Evolutionary conservation across 1,139 yeast species (phyloP).

Genomic region (Hemisphaericaspora xylofermentans): DNA sequence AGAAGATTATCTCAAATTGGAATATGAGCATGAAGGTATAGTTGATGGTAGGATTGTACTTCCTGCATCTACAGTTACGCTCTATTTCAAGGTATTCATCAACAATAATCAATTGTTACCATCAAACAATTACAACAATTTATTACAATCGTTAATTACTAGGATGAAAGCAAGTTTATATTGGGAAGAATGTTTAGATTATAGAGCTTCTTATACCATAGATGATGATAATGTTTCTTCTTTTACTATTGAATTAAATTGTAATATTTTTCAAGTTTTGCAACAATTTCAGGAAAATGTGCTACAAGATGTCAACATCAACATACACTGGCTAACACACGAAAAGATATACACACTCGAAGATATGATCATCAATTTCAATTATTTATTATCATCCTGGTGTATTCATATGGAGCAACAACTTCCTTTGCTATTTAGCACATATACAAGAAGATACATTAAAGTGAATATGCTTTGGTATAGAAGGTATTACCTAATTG

Average conservation of each 20-base stretch:
- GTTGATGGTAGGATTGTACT: slow-evolving; percentile 2
- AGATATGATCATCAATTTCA: slow-evolving; percentile 21
- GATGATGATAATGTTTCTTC: slow-evolving; percentile 9
- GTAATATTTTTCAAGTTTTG: slow-evolving; percentile 20
- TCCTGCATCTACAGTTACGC: slow-evolving; percentile 8
- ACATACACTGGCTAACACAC: slow-evolving; percentile 7
- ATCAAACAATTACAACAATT: slow-evolving; percentile 12
- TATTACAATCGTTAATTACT: slow-evolving; percentile 8
- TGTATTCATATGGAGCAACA: slow-evolving; percentile 28
- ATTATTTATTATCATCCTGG: slow-evolving; percentile 31
- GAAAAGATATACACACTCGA: slow-evolving; percentile 10
- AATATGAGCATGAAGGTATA: slow-evolving; percentile 9
- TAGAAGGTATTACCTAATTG: slow-evolving; percentile 3
- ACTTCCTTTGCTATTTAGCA: slow-evolving; percentile 40
- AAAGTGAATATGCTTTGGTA: slow-evolving; percentile 22
- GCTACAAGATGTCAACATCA: slow-evolving; percentile 1
- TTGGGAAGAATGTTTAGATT: slow-evolving; percentile 20
- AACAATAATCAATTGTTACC: slow-evolving; percentile 16
- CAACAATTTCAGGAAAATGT: background rate
- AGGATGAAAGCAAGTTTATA: slow-evolving; percentile 11
- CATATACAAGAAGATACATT: slow-evolving; percentile 31
- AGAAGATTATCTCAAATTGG: slow-evolving; percentile 16
- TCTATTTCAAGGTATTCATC: slow-evolving; percentile 15
- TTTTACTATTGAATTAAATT: slow-evolving; percentile 19
- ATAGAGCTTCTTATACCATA: slow-evolving; percentile 14